These are phyloP conservation scores for Adansonia digitata DNA, from an alignment of 345 rosid species.

Conservation along the genomic window DNA sequence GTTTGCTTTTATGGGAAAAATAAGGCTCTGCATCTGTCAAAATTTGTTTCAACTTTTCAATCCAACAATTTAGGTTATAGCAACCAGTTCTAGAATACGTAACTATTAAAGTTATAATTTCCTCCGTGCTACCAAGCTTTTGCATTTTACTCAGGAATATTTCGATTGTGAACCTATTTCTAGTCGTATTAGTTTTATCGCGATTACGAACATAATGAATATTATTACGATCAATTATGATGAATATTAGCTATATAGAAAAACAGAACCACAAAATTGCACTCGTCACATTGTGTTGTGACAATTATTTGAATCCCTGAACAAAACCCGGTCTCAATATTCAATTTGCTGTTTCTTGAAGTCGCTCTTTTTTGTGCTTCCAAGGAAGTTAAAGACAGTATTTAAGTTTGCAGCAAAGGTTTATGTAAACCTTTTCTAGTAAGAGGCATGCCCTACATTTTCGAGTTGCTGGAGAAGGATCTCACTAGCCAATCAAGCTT, in stretches of 20 bases:
- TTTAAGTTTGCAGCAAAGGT: neutral
- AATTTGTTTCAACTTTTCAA: neutral
- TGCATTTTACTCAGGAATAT: no score
- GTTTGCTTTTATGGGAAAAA: neutral
- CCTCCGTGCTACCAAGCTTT: neutral
- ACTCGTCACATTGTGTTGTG: neutral
- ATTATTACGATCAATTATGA: no score
- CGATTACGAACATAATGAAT: no score
- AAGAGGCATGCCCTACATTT: neutral
- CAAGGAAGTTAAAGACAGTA: neutral
- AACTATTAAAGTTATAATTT: neutral
- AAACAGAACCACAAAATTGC: no score
- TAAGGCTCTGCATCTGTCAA: neutral
- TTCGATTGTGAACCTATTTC: no score
- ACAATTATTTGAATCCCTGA: no score
- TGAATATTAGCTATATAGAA: no score
- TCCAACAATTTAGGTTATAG: neutral
- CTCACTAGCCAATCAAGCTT: no score
- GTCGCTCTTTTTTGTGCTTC: neutral
- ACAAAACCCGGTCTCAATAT: neutral
- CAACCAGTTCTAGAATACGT: neutral
- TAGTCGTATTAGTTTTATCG: no score
- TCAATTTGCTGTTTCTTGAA: no score
- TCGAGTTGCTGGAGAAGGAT: no score
- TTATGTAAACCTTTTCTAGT: neutral